Conservation (phyloP, 306 rosid species). For the Fragaria nilgerrensis region DNA sequence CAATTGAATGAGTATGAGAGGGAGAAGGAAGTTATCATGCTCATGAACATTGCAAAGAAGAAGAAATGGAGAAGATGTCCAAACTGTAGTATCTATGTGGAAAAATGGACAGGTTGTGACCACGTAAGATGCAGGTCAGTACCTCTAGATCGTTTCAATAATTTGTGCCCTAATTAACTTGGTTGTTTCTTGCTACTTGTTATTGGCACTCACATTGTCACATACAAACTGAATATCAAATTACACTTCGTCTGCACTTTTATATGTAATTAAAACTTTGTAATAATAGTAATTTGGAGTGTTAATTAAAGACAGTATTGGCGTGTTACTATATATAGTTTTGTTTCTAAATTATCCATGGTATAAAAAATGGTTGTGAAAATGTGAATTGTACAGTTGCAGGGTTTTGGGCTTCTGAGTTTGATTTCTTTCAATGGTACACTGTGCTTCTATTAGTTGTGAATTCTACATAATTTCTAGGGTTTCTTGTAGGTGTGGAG, state of each 20-base stretch:
- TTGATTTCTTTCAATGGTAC: neutral
- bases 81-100: constrained; percentile 43
- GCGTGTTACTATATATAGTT: neutral
- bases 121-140: neutral
- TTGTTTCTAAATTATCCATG: neutral
- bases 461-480: neutral
- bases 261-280: neutral
- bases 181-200: neutral
- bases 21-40: constrained; percentile 37
- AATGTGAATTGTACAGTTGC: neutral
- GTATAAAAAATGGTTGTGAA: neutral
- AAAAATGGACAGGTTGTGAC: constrained; percentile 24
- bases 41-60: constrained; percentile 34
- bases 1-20: constrained; percentile 31
- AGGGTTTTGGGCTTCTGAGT: neutral
- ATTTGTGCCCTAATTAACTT: neutral
- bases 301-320: neutral
- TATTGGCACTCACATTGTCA: neutral
- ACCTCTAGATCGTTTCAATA: neutral
- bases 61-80: constrained; percentile 60
- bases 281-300: neutral
- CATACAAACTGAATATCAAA: neutral
- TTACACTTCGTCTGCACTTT: neutral
- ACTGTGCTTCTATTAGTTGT: neutral
- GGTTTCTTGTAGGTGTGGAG: neutral